Evolutionary conservation across 352 stramenopile species (phyloP).

Genomic region (Vaucheria bursata): DNA sequence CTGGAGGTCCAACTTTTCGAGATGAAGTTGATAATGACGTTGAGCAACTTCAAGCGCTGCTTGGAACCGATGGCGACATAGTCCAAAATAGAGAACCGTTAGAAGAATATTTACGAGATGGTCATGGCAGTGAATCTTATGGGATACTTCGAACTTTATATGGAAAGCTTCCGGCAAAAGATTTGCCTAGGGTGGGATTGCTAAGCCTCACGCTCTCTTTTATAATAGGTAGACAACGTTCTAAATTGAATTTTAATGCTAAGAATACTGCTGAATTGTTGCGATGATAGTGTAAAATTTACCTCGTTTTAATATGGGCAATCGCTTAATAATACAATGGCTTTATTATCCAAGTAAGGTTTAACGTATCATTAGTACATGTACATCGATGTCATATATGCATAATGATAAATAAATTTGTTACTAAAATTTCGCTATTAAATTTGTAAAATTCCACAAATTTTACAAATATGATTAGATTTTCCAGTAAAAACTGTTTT

Average conservation of each 20-base stretch:
- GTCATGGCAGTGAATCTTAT: neutral
- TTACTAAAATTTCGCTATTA: too few relatives aligned
- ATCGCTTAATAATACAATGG: neutral
- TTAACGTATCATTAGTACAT: slow-evolving; percentile 10
- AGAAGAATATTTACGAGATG: neutral
- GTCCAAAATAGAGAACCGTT: neutral
- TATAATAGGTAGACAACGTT: slow-evolving; percentile 1
- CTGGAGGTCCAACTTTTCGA: too few relatives aligned
- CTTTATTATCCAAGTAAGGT: neutral
- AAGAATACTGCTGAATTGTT: neutral
- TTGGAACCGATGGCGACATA: neutral
- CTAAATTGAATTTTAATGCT: too few relatives aligned
- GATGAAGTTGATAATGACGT: slow-evolving; percentile 4
- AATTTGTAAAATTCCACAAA: too few relatives aligned
- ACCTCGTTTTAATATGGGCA: neutral
- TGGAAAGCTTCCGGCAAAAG: slow-evolving; percentile 3
- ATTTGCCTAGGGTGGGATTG: slow-evolving; percentile 14
- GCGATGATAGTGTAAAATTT: slow-evolving; percentile 3
- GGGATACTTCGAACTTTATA: neutral
- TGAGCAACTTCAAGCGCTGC: slow-evolving; percentile 1
- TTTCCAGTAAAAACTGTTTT: too few relatives aligned
- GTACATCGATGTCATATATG: slow-evolving; percentile 3
- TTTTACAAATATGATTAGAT: too few relatives aligned
- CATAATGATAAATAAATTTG: neutral
- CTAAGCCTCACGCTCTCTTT: slow-evolving; percentile 2